These are phyloP conservation scores for Ophiostoma novo-ulmi DNA, from an alignment of 2,329 filamentous ascomycete genomes.

Conservation along the genomic window DNA sequence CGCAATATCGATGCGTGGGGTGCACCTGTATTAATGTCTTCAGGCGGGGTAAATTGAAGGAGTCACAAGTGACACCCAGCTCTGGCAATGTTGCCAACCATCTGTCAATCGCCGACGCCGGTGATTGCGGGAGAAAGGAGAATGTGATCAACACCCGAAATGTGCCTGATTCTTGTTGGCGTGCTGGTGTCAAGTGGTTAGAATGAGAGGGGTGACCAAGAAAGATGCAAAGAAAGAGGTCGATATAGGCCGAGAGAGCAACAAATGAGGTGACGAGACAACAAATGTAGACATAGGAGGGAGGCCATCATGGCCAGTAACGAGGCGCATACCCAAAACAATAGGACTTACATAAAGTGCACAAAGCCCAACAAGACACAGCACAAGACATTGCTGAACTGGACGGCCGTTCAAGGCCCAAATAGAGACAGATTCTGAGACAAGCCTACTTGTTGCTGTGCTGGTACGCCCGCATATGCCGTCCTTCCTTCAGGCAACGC, in stretches of 20 bases:
- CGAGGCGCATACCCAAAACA: background rate
- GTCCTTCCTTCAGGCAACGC: conserved; percentile 24
- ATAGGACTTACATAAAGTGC: background rate
- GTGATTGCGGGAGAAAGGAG: background rate
- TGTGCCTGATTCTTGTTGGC: background rate
- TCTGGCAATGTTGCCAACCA: background rate
- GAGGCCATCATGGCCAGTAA: background rate
- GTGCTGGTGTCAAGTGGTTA: background rate
- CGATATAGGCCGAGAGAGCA: background rate
- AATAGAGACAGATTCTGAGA: background rate
- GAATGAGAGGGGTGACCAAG: background rate
- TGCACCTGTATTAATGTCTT: background rate
- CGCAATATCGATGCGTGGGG: background rate
- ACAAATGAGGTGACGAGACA: background rate
- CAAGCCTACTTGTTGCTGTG: background rate
- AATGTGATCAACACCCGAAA: background rate
- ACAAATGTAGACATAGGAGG: background rate
- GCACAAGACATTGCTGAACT: background rate
- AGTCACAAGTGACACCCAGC: conserved; percentile 1
- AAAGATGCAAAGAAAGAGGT: background rate
- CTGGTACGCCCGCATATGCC: conserved; percentile 7
- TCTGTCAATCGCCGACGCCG: background rate
- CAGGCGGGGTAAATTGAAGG: conserved; percentile 1
- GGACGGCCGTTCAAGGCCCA: background rate
- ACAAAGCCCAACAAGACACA: background rate